Base-by-base conservation (phyloP, 2,329 filamentous ascomycete species). In the Nemania abortiva region DNA sequence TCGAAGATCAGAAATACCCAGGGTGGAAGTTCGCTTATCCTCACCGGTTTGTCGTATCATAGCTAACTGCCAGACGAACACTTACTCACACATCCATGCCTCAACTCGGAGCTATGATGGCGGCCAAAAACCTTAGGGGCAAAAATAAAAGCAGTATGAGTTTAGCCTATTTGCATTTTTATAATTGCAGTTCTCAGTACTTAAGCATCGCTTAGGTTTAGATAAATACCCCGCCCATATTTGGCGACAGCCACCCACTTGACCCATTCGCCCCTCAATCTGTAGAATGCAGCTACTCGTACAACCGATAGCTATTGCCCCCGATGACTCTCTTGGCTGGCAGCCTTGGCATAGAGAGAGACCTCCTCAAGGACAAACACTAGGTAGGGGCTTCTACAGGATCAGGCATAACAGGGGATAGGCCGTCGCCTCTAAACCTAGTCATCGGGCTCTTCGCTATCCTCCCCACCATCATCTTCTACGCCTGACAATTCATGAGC, bases 341-440 rank as follows among this genome's bases (percentile, higher is more conserved):
- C 37, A 27, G 24, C 24, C 24, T 27, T 22, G 11, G 52, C 22
- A 7, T 52, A 20, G 42, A 27, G 24, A 34, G 20, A 22, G 29
- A 66, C 22, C 1, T 39, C 27, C 31, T 15, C 34, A 27, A 47
- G 6, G 22, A 37, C 42, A 64, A 45, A 9, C 31, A n/a, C 53
- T 57, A 20, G 18, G n/a, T 9, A 20, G 27, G 52, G 7, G 55
- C n/a, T 80, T 27, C 78, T 77, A 79, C 82, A 88, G 86, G 86
- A 88, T 84, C 86, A 89, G 87, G 83, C 83, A 86, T 52, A 75
- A 88, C 86, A 90, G 89, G 88, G 89, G 87, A 87, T 88, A 87
- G 85, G 87, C 86, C 86, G 85, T 85, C 87, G 86, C 85, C 84
- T 79, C 84, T 82, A 73, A 76, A 76, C 83, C 84, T 84, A 87